Evolutionary conservation across 225 moss, liverwort and hornwort genomes (phyloP).

Genomic region (Bryum argenteum): DNA sequence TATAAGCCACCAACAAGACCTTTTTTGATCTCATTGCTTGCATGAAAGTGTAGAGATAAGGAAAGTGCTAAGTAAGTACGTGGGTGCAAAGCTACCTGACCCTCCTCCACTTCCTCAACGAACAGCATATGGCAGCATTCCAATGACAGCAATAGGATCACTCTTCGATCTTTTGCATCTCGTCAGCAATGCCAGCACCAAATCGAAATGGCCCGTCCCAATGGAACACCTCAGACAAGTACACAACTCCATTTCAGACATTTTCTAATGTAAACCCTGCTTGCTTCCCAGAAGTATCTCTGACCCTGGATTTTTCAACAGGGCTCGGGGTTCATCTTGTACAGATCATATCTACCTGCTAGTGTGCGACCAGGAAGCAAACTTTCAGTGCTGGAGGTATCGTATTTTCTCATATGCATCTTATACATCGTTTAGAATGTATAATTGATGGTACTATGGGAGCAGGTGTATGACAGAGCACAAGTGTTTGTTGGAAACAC

Average conservation of each 20-base stretch:
- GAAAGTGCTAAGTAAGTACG: conserved; percentile 61
- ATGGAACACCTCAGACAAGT: conserved; percentile 82
- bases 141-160: conserved; percentile 53
- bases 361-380: conserved; percentile 58
- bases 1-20: too few species aligned
- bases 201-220: conserved; percentile 57
- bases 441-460: not conserved
- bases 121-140: conserved; percentile 59
- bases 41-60: conserved; percentile 57
- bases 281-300: too few species aligned
- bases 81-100: conserved; percentile 43
- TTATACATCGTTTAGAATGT: not conserved
- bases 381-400: conserved; percentile 72
- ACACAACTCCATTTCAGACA: conserved; percentile 4
- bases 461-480: conserved; percentile 56
- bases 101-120: conserved; percentile 67
- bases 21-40: not conserved
- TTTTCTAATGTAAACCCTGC: too few species aligned
- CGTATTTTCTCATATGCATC: conserved; percentile 5
- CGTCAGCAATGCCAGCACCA: conserved; percentile 48
- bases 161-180: conserved; percentile 63
- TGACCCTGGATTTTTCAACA: conserved; percentile 37
- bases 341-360: conserved; percentile 63
- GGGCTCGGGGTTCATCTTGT: conserved; percentile 79
- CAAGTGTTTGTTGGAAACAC: conserved; percentile 67